Evolutionary conservation across 2,329 filamentous ascomycete genomes (phyloP).

Genomic region (Colletotrichum viniferum): DNA sequence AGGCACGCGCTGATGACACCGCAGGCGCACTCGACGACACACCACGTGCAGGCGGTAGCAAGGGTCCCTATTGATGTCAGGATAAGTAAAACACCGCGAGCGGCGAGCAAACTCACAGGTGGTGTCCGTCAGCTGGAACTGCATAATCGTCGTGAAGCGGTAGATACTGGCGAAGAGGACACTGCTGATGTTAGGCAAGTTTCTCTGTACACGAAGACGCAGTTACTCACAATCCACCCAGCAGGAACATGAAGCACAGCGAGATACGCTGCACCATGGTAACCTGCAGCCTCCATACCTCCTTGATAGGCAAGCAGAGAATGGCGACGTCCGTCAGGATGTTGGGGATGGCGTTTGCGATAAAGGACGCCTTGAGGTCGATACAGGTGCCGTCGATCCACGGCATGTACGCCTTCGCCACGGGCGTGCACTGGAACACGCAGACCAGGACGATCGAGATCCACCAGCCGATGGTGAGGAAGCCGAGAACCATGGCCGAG

Average conservation of each 20-base stretch:
- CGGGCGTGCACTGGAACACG: conserved; percentile 45
- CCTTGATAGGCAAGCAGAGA: conserved; percentile 25
- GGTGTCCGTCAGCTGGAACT: conserved; percentile 29
- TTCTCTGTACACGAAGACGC: background rate
- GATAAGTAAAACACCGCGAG: accelerated
- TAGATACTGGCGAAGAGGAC: conserved; percentile 19
- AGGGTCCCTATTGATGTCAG: conserved; percentile 26
- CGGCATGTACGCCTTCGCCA: conserved; percentile 37
- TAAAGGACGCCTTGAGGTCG: conserved; percentile 40
- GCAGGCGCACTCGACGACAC: conserved; percentile 33
- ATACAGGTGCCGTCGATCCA: conserved; percentile 41
- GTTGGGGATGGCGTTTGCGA: conserved; percentile 48
- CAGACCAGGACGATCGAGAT: conserved; percentile 28
- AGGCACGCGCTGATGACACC: conserved; percentile 47
- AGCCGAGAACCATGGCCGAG: conserved; percentile 8
- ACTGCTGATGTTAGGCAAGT: background rate
- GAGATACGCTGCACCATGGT: conserved; percentile 26
- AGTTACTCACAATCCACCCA: conserved; percentile 36
- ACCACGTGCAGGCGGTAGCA: conserved; percentile 34
- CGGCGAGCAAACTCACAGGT: conserved; percentile 3
- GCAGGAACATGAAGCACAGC: conserved; percentile 32
- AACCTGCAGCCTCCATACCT: conserved; percentile 33
- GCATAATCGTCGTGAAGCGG: conserved; percentile 34
- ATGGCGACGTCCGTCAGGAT: conserved; percentile 43
- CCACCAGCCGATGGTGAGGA: conserved; percentile 15